Evolutionary conservation across 768 basidiomycete genomes (phyloP), one percentile per base, ranked within the genome.

Genomic region (Rubroboletus pulcherrimus): DNA sequence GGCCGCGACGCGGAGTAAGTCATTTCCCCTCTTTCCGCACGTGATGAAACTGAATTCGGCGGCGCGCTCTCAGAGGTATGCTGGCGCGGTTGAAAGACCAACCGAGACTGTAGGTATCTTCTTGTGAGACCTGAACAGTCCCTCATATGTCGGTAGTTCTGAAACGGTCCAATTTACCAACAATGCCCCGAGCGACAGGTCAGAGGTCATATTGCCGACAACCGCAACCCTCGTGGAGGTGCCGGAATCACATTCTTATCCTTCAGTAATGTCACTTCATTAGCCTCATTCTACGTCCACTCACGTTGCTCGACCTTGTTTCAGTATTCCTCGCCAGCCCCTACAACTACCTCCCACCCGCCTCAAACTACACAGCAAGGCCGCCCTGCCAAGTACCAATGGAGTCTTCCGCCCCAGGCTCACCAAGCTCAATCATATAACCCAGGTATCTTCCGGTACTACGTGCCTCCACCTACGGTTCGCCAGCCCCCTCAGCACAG

Each of bases 1-100:
- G 83, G 81, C 2, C 71, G 75, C 19, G 67, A 76, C 51, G 82
- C 81, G 38, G 71, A 74, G 81, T 76, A 54, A 57, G 75, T 66
- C 19, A 4, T 51, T n/a, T 10, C 7, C 21, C 26, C 17, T 46
- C 21, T 50, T 21, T n/a, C 8, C 10, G 7, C 19, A n/a, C n/a
- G 34, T 24, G 24, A 45, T 48, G 33, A 41, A 24, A 33, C 40
- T 54, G 26, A 56, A 46, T 51, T 40, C 17, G 12, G 49, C 52
- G 50, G 47, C 34, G 24, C 37, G n/a, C 33, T 17, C 19, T 44
- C 33, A 71, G 70, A 49, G 52, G 61, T 24, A 57, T 58, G 57
- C 49, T 73, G 55, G 34, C 51, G 2, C 61, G 49, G n/a, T 51
- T 69, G 15, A 61, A 51, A 46, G 63, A 31, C 41, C 54, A 58